Percentiles rank a stretch among this genome's conserved stretches.
Evolutionary conservation across 106 monocot species (phyloP).

Genomic region (Dioscorea dumetorum): DNA sequence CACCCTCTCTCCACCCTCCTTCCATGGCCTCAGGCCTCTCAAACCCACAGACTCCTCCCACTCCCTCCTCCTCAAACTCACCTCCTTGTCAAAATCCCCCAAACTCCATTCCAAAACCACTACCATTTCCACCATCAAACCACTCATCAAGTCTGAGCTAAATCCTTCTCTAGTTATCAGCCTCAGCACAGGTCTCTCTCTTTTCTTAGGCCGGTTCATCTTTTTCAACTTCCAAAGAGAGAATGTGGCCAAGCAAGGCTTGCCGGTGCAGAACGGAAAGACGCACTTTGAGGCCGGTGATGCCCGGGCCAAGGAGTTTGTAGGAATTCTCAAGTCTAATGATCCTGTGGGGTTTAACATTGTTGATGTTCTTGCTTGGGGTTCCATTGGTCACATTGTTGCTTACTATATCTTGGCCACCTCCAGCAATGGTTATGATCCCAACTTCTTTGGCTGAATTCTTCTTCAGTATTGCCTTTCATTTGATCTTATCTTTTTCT

Average conservation of each 20-base stretch:
- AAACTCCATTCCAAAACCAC: no score
- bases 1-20: constrained; percentile 23
- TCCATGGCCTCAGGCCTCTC: constrained; percentile 46
- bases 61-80: constrained; percentile 2
- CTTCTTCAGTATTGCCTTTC: no score
- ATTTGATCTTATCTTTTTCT: no score
- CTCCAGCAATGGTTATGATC: constrained; percentile 90
- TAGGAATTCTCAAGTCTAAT: constrained; percentile 69
- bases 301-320: constrained; percentile 66
- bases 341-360: constrained; percentile 97
- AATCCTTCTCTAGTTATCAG: constrained; percentile 77
- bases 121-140: no score
- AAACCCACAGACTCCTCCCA: constrained; percentile 6
- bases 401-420: constrained; percentile 97
- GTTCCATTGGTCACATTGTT: constrained; percentile 87
- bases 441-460: constrained; percentile 59
- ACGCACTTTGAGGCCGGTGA: constrained; percentile 96
- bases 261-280: constrained; percentile 89
- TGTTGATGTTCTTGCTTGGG: constrained; percentile 93
- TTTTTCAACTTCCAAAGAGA: constrained; percentile 99
- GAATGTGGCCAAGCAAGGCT: constrained; percentile 92
- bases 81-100: not conserved
- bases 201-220: constrained; percentile 94
- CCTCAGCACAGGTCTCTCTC: constrained; percentile 87
- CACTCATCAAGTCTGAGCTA: constrained; percentile 43